Base-by-base conservation (phyloP, 495 filamentous ascomycete species). In the Acidiella bohemica region DNA sequence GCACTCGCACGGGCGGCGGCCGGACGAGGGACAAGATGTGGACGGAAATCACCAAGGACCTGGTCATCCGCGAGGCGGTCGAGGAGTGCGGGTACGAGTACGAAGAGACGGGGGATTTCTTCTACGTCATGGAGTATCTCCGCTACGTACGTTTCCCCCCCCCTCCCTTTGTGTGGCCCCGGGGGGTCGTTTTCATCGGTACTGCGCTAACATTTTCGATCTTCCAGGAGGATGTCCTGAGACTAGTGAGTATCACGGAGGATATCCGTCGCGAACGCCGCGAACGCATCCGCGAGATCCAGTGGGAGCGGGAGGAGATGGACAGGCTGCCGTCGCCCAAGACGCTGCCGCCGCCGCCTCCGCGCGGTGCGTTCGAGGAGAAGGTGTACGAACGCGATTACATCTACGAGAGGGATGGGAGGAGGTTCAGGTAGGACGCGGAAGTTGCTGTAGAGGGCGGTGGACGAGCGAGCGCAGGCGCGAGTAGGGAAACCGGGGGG, bases 41-140 rank as follows among this genome's bases (percentile, higher is more conserved):
- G 92, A 97, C 90, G 0, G 90, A 96, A 57, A 86, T 97, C 50
- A 93, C 87, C 6, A 95, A 93, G 63, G 85, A 93, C 49, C 59
- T 97, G 33, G 84, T 97, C 10, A 70, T 79, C 27, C 72, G 75
- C 40, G 88, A 96, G 54, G 92, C 90, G 0, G 84, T 97, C 48
- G 78, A 93, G 44, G 63, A 76, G 37, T 57, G 75, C 42, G 85
- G 84, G 0, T 96, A 92, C 59, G 82, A 84, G 49, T 96, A 75
- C 53, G 87, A 96, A 53, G 88, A 96, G 64, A 90, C 84, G 2
- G 80, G 83, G 36, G 73, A 63, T 34, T 93, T 82, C 59, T 96
- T 81, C 60, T 96, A 95, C 54, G 72, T 97, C 25, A 86, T 93
- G 63, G 78, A 87, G 42, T 94, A 92, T 59, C 69, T 97, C 29